phyloP scores from a whole-genome alignment of 768 basidiomycete species.

The Auricularia heimuer region DNA sequence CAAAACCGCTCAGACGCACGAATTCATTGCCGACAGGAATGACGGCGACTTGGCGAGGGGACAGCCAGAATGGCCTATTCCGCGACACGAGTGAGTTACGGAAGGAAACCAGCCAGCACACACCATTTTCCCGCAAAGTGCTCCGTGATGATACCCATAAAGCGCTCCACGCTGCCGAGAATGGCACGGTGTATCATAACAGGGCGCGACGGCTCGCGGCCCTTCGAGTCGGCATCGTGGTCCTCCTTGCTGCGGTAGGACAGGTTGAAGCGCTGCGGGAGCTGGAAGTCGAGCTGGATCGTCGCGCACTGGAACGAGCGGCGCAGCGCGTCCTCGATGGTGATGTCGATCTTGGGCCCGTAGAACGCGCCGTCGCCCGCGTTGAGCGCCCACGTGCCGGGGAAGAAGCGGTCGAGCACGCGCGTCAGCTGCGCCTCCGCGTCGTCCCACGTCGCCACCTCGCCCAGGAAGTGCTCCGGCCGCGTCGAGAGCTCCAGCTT shows the following conservation, averaged over 20 bases:
- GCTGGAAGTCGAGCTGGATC: conserved; percentile 97
- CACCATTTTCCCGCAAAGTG: conserved; percentile 95
- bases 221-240: conserved; percentile 34
- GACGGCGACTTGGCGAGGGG: conserved; percentile 90
- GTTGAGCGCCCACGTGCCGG: conserved; percentile 86
- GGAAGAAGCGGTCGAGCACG: conserved; percentile 76
- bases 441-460: conserved; percentile 79
- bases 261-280: conserved; percentile 92
- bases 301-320: conserved; percentile 98
- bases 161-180: conserved; percentile 85
- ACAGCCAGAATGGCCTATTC: conserved; percentile 84
- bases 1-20: conserved; percentile 32
- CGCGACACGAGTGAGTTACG: no score
- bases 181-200: conserved; percentile 99
- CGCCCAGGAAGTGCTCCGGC: conserved; percentile 87
- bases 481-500: conserved; percentile 90
- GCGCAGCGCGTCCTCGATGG: conserved; percentile 81
- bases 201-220: conserved; percentile 57
- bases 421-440: conserved; percentile 84
- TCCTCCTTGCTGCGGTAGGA: conserved; percentile 79
- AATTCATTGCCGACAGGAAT: conserved; percentile 88
- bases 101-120: no score
- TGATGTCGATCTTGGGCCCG: conserved; percentile 98
- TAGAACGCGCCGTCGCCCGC: conserved; percentile 99
- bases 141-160: conserved; percentile 95